Percentiles rank a stretch among this genome's conserved stretches.
phyloP scores from a whole-genome alignment of 2,329 filamentous ascomycete genomes.

The Colletotrichum sp. region DNA sequence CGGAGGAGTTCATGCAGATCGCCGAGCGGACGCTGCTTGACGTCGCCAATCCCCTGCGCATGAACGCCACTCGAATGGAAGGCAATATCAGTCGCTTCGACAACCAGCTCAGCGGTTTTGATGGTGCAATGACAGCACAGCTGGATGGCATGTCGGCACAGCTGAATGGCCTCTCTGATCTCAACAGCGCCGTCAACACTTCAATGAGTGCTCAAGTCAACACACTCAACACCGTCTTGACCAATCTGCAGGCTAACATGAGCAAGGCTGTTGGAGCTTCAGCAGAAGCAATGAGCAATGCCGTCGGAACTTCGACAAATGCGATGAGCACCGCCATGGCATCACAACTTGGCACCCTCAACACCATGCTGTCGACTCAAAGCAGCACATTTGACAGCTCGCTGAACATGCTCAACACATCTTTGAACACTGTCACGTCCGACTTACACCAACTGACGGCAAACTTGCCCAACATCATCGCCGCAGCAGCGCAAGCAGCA shows the following conservation, averaged over 20 bases:
- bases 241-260: background rate
- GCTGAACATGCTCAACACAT: background rate
- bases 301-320: too few relatives aligned
- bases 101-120: background rate
- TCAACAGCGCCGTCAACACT: background rate
- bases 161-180: too few relatives aligned
- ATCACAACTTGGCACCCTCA: background rate
- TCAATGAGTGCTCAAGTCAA: background rate
- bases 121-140: background rate
- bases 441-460: background rate
- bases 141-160: too few relatives aligned
- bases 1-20: slow-evolving; percentile 20
- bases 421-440: background rate
- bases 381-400: background rate
- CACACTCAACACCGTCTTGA: background rate
- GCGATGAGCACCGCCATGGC: too few relatives aligned
- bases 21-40: slow-evolving; percentile 19
- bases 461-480: background rate
- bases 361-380: background rate
- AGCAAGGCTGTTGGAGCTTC: background rate
- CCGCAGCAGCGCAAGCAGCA: background rate
- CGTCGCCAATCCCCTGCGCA: slow-evolving; percentile 16
- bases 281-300: too few relatives aligned
- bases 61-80: background rate
- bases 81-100: background rate